Conservation (phyloP, 176 grass and related monocot species). For the Stipa capillata region DNA sequence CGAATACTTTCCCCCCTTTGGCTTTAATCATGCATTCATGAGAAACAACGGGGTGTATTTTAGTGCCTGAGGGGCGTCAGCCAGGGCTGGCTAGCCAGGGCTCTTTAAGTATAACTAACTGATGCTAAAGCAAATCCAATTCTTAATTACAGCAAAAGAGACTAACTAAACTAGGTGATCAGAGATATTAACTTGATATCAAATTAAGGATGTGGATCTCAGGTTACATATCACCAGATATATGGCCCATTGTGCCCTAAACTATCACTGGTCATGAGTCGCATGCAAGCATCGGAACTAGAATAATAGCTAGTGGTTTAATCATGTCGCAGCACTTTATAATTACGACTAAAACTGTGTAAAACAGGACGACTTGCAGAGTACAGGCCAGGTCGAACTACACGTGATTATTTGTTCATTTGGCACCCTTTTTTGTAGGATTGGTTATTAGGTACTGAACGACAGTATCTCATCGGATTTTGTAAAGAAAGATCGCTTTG, state of each 20-base stretch:
- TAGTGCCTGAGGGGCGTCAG: constrained; percentile 19
- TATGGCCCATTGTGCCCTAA: constrained; percentile 16
- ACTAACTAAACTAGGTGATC: not conserved
- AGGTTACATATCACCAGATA: not conserved
- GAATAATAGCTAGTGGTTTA: not conserved
- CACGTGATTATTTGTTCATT: constrained; percentile 21
- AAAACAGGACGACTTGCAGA: not conserved
- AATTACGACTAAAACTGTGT: not conserved
- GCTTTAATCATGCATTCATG: constrained; percentile 36
- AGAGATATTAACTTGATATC: not conserved
- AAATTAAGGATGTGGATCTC: not conserved
- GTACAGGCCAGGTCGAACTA: not conserved
- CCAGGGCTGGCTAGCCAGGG: not conserved
- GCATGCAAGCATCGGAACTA: not conserved
- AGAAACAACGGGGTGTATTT: constrained; percentile 20
- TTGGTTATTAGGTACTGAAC: constrained; percentile 6
- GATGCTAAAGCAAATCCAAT: constrained; percentile 15
- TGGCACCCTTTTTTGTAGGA: not conserved
- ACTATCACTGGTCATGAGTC: not conserved
- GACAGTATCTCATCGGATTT: constrained; percentile 15
- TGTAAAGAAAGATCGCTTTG: constrained; percentile 18
- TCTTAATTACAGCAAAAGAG: not conserved
- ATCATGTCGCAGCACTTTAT: constrained; percentile 9
- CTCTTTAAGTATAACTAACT: not conserved
- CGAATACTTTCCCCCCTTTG: not conserved